phyloP scores from a whole-genome alignment of 805 yeast genomes.

The Candida maesae region DNA sequence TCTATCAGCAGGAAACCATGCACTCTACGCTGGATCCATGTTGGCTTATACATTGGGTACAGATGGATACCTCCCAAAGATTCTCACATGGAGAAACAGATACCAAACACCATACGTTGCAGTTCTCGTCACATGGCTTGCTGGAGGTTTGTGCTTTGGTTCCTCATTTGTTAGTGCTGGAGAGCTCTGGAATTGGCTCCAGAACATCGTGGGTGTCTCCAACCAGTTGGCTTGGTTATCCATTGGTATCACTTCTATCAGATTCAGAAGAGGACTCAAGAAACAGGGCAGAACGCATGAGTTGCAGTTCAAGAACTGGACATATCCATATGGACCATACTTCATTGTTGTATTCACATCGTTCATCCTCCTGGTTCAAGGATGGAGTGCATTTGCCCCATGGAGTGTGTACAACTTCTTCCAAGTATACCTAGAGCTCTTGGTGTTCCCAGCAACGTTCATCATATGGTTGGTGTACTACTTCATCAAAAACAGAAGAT shows the following conservation, averaged over 20 bases:
- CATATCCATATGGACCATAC: constrained; percentile 50
- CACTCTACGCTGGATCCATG: constrained; percentile 52
- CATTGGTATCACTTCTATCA: constrained; percentile 45
- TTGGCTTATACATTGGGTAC: constrained; percentile 49
- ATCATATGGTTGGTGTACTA: constrained; percentile 39
- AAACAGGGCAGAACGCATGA: constrained; percentile 41
- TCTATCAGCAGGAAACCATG: constrained; percentile 43
- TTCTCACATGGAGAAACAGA: constrained; percentile 40
- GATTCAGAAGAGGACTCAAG: constrained; percentile 45
- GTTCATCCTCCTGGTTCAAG: constrained; percentile 48
- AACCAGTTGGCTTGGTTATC: constrained; percentile 49
- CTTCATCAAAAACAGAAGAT: not conserved
- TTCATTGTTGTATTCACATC: constrained; percentile 39
- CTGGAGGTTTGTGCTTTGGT: constrained; percentile 58
- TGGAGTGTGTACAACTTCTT: constrained; percentile 41
- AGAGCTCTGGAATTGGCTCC: constrained; percentile 50
- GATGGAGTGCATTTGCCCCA: constrained; percentile 49
- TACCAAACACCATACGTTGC: constrained; percentile 47
- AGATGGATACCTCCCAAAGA: constrained; percentile 47
- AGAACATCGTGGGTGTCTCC: constrained; percentile 49
- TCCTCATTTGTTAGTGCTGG: constrained; percentile 54
- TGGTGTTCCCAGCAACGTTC: constrained; percentile 44
- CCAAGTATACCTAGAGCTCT: constrained; percentile 42
- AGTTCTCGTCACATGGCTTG: constrained; percentile 45
- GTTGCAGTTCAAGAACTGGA: constrained; percentile 43